Conservation (phyloP, 1,284 basidiomycete species). For the Ganoderma lucidum region DNA sequence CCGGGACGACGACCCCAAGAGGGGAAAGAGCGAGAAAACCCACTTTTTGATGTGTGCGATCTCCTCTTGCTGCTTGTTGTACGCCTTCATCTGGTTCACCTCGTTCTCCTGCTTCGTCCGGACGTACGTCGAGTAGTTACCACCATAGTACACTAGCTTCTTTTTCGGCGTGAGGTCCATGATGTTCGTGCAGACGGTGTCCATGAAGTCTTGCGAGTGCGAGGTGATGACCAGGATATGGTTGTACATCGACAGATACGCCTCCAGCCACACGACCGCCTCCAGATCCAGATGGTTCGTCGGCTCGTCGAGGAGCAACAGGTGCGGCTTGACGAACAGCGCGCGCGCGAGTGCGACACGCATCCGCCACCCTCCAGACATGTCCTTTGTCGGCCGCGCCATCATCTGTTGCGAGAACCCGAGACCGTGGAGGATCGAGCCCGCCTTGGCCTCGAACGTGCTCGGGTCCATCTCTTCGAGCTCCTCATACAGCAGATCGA, state of each 20-base stretch:
- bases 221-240: constrained; percentile 97
- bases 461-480: constrained; percentile 96
- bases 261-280: constrained; percentile 99
- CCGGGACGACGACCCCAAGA: not conserved
- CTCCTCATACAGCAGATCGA: constrained; percentile 93
- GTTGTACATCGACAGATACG: constrained; percentile 97
- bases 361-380: constrained; percentile 99
- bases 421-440: constrained; percentile 95
- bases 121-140: constrained; percentile 98
- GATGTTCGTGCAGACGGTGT: constrained; percentile 96
- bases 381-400: constrained; percentile 96
- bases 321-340: constrained; percentile 96
- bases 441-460: constrained; percentile 97
- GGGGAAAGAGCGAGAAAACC: constrained; percentile 36
- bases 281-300: constrained; percentile 91
- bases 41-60: constrained; percentile 97
- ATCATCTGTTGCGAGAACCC: constrained; percentile 95
- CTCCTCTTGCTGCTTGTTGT: constrained; percentile 98
- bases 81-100: constrained; percentile 99
- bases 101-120: constrained; percentile 97
- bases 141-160: constrained; percentile 92
- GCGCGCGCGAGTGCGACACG: constrained; percentile 96
- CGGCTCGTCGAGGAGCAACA: constrained; percentile 91
- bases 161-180: constrained; percentile 95
- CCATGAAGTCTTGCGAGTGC: constrained; percentile 99